Percentiles rank a stretch among this genome's conserved stretches.
These are phyloP conservation scores for Clathrospora elynae DNA, from an alignment of 2,329 filamentous ascomycete species.

Conservation along the genomic window DNA sequence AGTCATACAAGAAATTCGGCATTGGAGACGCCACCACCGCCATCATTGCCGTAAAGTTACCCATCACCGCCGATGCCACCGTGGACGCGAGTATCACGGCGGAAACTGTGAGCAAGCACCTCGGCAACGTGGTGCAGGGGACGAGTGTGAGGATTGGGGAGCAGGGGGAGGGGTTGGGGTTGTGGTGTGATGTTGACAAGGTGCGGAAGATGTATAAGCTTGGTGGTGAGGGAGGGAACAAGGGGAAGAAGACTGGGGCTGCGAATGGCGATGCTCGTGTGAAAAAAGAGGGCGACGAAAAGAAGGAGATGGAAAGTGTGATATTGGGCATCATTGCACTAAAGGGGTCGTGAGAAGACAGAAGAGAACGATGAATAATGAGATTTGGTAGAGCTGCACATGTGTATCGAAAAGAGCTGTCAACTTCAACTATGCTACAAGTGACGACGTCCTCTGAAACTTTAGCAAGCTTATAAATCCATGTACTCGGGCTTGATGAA, in stretches of 20 bases:
- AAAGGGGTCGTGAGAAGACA: constrained; percentile 63
- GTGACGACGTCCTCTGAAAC: constrained; percentile 22
- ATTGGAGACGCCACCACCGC: constrained; percentile 71
- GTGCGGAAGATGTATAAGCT: constrained; percentile 89
- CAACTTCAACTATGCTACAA: constrained; percentile 45
- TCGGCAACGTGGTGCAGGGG: constrained; percentile 35
- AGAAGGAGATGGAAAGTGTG: constrained; percentile 67
- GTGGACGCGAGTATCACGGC: constrained; percentile 19
- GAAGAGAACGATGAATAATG: constrained; percentile 2
- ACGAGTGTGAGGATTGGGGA: constrained; percentile 28
- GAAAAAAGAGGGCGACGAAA: constrained; percentile 51
- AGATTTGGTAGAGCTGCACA: constrained; percentile 8
- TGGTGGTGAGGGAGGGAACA: constrained; percentile 57
- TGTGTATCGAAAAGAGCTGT: constrained; percentile 21
- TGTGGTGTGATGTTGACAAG: constrained; percentile 56
- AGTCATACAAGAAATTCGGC: constrained; percentile 88
- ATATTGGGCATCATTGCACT: constrained; percentile 79
- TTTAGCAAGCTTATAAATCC: constrained; percentile 58
- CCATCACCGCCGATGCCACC: constrained; percentile 35
- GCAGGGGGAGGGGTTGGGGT: constrained; percentile 57
- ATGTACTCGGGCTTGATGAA: constrained; percentile 94
- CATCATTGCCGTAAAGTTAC: constrained; percentile 82
- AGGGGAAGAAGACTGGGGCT: constrained; percentile 42
- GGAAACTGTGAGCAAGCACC: constrained; percentile 35
- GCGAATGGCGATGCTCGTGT: constrained; percentile 16